Evolutionary conservation across 805 yeast species (phyloP).

Genomic region (Maudiozyma saulgeensis): DNA sequence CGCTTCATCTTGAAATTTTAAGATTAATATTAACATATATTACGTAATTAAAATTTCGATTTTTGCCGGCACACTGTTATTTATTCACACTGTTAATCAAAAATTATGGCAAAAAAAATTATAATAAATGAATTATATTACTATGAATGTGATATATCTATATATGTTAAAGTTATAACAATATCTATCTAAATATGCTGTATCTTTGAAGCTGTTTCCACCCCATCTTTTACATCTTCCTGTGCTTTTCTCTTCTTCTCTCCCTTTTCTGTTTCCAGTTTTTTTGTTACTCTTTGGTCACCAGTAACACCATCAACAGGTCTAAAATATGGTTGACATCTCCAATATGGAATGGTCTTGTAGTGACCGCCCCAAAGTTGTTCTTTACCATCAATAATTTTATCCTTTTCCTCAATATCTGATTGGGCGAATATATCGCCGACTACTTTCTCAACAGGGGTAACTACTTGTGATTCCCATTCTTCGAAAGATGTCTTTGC

Average conservation of each 20-base stretch:
- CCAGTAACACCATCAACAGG: constrained; percentile 71
- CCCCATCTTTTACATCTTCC: constrained; percentile 9
- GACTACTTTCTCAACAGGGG: constrained; percentile 59
- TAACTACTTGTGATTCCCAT: constrained; percentile 47
- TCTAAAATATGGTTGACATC: constrained; percentile 92
- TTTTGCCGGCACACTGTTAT: too few species aligned
- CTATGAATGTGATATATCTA: not conserved
- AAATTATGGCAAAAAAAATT: too few species aligned
- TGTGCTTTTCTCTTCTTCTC: constrained; percentile 20
- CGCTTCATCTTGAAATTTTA: constrained; percentile 33
- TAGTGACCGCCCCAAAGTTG: constrained; percentile 76
- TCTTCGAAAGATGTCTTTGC: constrained; percentile 37
- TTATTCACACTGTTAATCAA: too few species aligned
- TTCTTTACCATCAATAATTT: constrained; percentile 41
- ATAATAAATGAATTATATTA: too few species aligned
- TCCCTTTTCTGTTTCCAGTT: constrained; percentile 7
- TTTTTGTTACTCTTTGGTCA: constrained; percentile 32
- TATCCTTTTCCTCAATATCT: constrained; percentile 48
- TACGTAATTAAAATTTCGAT: too few species aligned
- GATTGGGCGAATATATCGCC: constrained; percentile 41
- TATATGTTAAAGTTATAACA: not conserved
- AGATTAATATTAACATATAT: too few species aligned
- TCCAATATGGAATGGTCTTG: constrained; percentile 82
- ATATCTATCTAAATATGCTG: not conserved
- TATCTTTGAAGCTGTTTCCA: constrained; percentile 3